These are phyloP conservation scores for Fusarium sp. DNA, from an alignment of 2,329 filamentous ascomycete species.

Conservation along the genomic window DNA sequence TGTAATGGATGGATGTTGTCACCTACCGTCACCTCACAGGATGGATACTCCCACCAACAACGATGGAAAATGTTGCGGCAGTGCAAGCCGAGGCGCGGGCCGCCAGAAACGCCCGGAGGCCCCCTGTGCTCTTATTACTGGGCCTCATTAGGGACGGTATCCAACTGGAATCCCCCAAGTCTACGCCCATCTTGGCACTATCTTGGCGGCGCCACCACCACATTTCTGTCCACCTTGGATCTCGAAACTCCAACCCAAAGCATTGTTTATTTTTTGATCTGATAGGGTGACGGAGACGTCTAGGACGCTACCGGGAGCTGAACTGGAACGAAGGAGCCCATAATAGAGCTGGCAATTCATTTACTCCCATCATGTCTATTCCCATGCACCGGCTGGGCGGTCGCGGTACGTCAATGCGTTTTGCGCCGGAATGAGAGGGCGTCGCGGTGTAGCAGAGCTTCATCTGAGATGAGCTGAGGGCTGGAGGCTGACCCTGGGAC, in stretches of 20 bases:
- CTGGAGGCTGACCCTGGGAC: conserved; percentile 21
- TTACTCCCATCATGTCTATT: conserved; percentile 50
- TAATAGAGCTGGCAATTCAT: conserved; percentile 3
- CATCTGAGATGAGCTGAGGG: conserved; percentile 4
- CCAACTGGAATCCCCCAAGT: conserved; percentile 1
- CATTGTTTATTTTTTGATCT: not conserved
- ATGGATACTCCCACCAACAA: not conserved
- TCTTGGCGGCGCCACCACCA: conserved; percentile 32
- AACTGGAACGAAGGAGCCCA: not conserved
- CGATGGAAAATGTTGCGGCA: not conserved
- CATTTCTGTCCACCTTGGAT: not conserved
- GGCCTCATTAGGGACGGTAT: not conserved
- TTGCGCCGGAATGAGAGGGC: conserved; percentile 28
- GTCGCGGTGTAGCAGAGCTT: conserved; percentile 3
- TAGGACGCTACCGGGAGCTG: not conserved
- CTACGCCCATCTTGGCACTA: conserved; percentile 20
- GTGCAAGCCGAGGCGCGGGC: not conserved
- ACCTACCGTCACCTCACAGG: not conserved
- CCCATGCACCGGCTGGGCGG: conserved; percentile 59
- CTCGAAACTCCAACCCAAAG: not conserved
- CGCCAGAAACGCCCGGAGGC: not conserved
- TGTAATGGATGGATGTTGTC: not conserved
- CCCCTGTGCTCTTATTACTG: not conserved
- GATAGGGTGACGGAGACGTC: conserved; percentile 10
- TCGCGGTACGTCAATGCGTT: conserved; percentile 53